These are phyloP conservation scores for Neoarthrinium moseri DNA, from an alignment of 2,329 filamentous ascomycete genomes.

Conservation along the genomic window DNA sequence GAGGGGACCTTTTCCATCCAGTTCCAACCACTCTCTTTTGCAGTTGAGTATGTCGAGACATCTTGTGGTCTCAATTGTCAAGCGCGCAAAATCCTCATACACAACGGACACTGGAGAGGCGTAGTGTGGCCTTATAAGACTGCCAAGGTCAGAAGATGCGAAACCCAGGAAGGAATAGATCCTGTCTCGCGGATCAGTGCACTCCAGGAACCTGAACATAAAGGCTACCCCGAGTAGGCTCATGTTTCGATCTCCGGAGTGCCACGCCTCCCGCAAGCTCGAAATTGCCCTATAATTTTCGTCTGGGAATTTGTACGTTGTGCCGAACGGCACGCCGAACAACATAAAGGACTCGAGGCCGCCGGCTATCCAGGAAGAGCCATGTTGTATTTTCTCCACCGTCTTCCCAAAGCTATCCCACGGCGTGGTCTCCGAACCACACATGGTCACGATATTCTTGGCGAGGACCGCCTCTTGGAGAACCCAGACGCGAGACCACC, in stretches of 20 bases:
- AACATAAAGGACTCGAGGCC: background rate
- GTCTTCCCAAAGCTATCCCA: background rate
- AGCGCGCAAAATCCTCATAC: background rate
- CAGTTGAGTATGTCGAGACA: background rate
- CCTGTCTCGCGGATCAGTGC: constrained; percentile 15
- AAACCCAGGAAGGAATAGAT: constrained; percentile 17
- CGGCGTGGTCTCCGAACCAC: constrained; percentile 2
- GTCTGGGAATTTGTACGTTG: background rate
- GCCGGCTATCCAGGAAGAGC: background rate
- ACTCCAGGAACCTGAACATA: constrained; percentile 10
- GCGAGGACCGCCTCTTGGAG: constrained; percentile 17
- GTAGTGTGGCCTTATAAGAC: background rate
- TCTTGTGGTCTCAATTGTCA: background rate
- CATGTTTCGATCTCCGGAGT: background rate
- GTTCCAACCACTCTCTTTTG: background rate
- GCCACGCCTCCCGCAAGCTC: background rate
- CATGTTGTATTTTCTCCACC: background rate
- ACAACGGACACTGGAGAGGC: background rate
- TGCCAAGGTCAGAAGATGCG: constrained; percentile 3
- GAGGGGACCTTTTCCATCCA: background rate
- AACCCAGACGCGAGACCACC: constrained; percentile 19
- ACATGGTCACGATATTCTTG: constrained; percentile 10
- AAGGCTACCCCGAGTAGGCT: background rate
- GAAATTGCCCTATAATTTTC: background rate
- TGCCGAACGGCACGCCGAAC: background rate